These are phyloP conservation scores for Rubia occidens DNA, from an alignment of 305 asterid species.

Conservation along the genomic window DNA sequence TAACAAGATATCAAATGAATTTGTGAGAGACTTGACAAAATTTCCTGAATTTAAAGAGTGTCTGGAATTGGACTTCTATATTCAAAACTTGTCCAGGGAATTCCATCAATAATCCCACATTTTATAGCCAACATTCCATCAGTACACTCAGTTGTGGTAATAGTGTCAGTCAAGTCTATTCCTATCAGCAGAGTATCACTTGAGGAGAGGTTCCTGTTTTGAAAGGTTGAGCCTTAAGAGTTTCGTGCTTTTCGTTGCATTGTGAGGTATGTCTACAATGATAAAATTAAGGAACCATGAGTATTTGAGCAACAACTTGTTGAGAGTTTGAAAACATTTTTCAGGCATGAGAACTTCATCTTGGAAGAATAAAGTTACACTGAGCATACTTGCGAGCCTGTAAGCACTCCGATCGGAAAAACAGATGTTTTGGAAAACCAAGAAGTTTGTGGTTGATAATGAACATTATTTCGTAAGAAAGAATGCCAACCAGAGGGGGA, in stretches of 20 bases:
- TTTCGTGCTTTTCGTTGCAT: conserved; percentile 54
- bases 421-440: too few relatives aligned
- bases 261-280: conserved; percentile 68
- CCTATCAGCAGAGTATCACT: conserved; percentile 49
- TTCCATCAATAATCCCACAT: conserved; percentile 62
- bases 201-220: conserved; percentile 59
- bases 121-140: conserved; percentile 52
- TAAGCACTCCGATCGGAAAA: too few relatives aligned
- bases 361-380: conserved; percentile 16
- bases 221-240: conserved; percentile 48
- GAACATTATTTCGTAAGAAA: too few relatives aligned
- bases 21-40: conserved; percentile 33
- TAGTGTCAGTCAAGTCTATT: conserved; percentile 62
- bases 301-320: conserved; percentile 46
- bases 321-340: conserved; percentile 42
- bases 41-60: conserved; percentile 26
- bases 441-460: too few relatives aligned
- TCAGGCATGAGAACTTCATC: conserved; percentile 37
- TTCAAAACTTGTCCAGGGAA: conserved; percentile 69
- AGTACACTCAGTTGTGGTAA: conserved; percentile 46
- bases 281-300: conserved; percentile 36
- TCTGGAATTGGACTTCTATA: conserved; percentile 66
- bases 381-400: too few relatives aligned
- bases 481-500: too few relatives aligned
- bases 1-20: conserved; percentile 50